Evolutionary conservation across 768 basidiomycete genomes (phyloP).

Genomic region (Cyathus striatus): DNA sequence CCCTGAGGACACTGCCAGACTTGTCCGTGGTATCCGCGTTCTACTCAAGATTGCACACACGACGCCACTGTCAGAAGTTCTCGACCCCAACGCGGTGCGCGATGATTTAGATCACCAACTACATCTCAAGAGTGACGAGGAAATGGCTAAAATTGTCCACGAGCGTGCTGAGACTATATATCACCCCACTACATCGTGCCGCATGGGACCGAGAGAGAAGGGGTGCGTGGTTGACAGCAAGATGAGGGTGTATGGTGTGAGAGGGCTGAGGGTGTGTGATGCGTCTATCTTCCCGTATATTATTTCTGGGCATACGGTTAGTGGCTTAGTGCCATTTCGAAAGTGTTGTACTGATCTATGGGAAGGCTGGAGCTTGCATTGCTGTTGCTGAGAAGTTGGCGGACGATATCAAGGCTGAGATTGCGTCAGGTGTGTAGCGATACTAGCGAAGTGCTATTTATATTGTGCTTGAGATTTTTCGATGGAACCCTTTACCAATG

Average conservation of each 20-base stretch:
- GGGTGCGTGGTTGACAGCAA: slow-evolving; percentile 33
- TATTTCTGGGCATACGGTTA: slow-evolving; percentile 42
- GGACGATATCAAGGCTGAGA: slow-evolving; percentile 23
- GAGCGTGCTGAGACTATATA: slow-evolving; percentile 42
- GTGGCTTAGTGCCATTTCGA: slow-evolving; percentile 14
- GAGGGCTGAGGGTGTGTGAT: slow-evolving; percentile 41
- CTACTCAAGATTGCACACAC: slow-evolving; percentile 31
- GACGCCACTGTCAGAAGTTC: slow-evolving; percentile 29
- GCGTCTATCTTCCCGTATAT: slow-evolving; percentile 42
- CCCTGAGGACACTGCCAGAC: slow-evolving; percentile 35
- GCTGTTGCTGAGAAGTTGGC: slow-evolving; percentile 30
- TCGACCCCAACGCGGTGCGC: slow-evolving; percentile 27
- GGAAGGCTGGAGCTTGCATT: slow-evolving; percentile 26
- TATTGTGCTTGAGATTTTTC: not conserved
- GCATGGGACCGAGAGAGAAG: slow-evolving; percentile 36
- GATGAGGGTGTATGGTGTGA: slow-evolving; percentile 34
- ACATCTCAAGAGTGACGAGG: slow-evolving; percentile 32
- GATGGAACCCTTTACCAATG: not conserved
- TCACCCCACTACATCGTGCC: slow-evolving; percentile 40
- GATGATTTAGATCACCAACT: slow-evolving; percentile 34
- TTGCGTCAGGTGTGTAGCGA: not conserved
- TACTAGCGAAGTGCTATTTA: not conserved
- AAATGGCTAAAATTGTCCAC: slow-evolving; percentile 34
- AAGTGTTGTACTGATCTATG: too few relatives aligned
- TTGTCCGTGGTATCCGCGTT: slow-evolving; percentile 35